Base-by-base conservation (phyloP, 2,329 filamentous ascomycete species). In the Ilyonectria destructans region DNA sequence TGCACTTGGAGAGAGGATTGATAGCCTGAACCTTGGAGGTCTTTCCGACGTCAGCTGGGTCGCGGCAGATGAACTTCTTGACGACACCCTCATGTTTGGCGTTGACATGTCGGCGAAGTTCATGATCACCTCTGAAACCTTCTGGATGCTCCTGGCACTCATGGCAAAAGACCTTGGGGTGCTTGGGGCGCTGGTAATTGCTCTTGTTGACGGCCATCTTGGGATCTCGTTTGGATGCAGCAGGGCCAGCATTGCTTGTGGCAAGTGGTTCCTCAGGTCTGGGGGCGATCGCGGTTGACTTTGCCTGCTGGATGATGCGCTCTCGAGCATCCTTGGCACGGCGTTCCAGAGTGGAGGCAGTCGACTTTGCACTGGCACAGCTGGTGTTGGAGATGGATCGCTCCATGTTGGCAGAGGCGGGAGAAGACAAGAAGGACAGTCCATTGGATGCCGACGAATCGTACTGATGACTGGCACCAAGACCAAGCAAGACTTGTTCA, bases 1-100 rank as follows among this genome's bases (percentile, higher is more conserved):
- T 97, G 88, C 95, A 98, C 73, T 92, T 92, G 57, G 86, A 85
- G 35, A 98, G 87, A 46, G 95, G 91, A 59, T 81, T 88, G 82
- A 87, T 86, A 80, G 82, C 89, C 78, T 74, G 85, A 74, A 80
- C 88, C 83, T 81, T 72, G 70, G 3, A 84, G 77, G 8, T 79
- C 80, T 51, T 88, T 82, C 84, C 84, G 17, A 75, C 77, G 0
- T 75, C 73, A 12, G 77, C 75, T 1, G 90, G 89, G 70, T 91
- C 87, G 35, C 87, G 82, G 74, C 89, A 91, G 29, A 90, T 81
- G 75, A 82, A 91, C 73, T 89, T 90, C 78, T 84, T 88, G 57
- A 89, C 85, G 4, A 81, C 71, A 13, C 69, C 74, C 65, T 85
- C 83, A 79, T 98, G 96, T 71, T 94, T 89, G 37, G 86, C 83